A percentile compares a stretch with the other conserved stretches of the same genome.
Evolutionary conservation across 352 stramenopile species (phyloP).

Genomic region (Plasmopara muralis): DNA sequence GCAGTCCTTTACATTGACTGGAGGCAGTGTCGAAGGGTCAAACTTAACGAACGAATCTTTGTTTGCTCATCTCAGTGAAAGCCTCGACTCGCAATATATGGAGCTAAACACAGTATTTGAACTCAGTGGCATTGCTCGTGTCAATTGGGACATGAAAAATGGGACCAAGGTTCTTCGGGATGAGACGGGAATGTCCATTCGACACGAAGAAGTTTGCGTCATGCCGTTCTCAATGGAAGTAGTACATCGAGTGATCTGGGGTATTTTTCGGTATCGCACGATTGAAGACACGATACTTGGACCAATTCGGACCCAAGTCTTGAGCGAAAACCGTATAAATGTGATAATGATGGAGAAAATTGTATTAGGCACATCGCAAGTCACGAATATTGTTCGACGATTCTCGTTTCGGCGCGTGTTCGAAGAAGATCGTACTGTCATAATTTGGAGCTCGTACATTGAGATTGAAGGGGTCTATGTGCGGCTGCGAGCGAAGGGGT

Average conservation of each 20-base stretch:
- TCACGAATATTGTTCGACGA: conserved; percentile 17
- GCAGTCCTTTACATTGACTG: conserved; percentile 11
- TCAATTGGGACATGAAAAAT: conserved; percentile 24
- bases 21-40: not conserved
- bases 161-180: conserved; percentile 18
- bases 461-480: conserved; percentile 35
- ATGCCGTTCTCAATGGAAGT: conserved; percentile 24
- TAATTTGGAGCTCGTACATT: conserved; percentile 27
- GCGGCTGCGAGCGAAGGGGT: conserved; percentile 33
- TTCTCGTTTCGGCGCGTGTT: conserved; percentile 23
- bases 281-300: conserved; percentile 26
- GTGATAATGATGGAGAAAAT: conserved; percentile 31
- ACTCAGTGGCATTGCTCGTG: conserved; percentile 10
- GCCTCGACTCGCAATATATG: conserved; percentile 17
- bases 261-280: conserved; percentile 19
- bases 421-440: conserved; percentile 14
- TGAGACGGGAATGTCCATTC: conserved; percentile 11
- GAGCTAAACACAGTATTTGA: conserved; percentile 20
- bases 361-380: conserved; percentile 7
- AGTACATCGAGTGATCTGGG: conserved; percentile 27
- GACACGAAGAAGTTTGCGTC: conserved; percentile 21
- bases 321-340: conserved; percentile 26
- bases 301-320: conserved; percentile 16
- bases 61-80: conserved; percentile 18
- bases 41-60: conserved; percentile 13